Percentiles rank a stretch among this genome's conserved stretches.
phyloP scores from a whole-genome alignment of 176 grass and related monocot species.

The Avena eriantha region DNA sequence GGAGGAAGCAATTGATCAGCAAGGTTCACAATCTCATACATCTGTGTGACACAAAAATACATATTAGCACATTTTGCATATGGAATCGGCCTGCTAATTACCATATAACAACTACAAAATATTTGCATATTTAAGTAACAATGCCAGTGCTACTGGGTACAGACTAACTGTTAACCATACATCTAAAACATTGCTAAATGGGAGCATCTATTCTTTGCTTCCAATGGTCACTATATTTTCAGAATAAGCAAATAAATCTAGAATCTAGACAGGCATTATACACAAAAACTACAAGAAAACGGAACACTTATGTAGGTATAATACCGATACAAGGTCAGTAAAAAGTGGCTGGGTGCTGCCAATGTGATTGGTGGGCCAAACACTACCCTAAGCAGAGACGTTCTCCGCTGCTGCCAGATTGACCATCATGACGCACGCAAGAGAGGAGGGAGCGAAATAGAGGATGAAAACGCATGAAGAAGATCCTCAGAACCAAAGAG shows the following conservation, averaged over 20 bases:
- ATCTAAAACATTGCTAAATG: conserved; percentile 5
- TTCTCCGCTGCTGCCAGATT: neutral
- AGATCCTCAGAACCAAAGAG: neutral
- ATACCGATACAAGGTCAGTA: neutral
- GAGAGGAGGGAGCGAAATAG: neutral
- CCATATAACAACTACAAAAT: conserved; percentile 26
- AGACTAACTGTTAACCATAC: neutral
- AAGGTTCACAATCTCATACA: conserved; percentile 89
- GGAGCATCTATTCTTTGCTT: neutral
- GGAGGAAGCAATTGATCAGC: conserved; percentile 81
- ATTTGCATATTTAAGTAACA: conserved; percentile 11
- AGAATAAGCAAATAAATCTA: neutral
- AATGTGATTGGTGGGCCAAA: neutral
- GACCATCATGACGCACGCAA: neutral
- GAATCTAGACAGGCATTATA: neutral
- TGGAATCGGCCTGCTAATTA: conserved; percentile 10
- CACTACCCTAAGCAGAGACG: neutral
- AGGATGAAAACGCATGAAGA: neutral
- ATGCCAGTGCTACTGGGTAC: neutral
- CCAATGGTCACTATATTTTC: neutral
- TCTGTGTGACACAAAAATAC: conserved; percentile 54
- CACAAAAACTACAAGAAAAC: conserved; percentile 3
- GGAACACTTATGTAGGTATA: neutral
- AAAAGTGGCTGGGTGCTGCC: neutral
- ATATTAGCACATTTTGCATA: conserved; percentile 26